Evolutionary conservation across 1,284 basidiomycete genomes (phyloP), one percentile per base, ranked within the genome.

Genomic region (Malassezia dermatis): DNA sequence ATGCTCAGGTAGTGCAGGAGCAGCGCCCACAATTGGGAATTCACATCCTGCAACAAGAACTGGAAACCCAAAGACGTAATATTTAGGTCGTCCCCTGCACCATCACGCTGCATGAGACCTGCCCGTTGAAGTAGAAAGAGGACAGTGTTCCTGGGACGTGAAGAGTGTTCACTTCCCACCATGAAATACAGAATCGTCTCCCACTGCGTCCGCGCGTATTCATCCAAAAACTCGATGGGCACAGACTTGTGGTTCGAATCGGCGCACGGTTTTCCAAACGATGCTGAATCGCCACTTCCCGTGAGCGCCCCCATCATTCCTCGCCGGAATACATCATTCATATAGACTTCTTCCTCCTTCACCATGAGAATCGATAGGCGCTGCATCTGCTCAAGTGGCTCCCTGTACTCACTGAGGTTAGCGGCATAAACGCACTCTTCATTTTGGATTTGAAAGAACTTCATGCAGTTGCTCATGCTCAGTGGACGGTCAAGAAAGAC

Each of bases 101-200:
- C 27, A 11, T 17, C 32, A 47, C 42, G 54, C 44, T 67, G 64
- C 88, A 98, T 96, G 58, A 95, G 80, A n/a, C 86, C 86, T 67
- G 88, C 89, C 27, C 83, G 79, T 62, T 86, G 80, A 3, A 98
- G 79, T 12, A 96, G 80, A 68, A 84, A 86, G 15, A 94, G 78
- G 8, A 96, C 90, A 34, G 83, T 84, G 69, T 84, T 79, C 34
- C 89, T 83, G 45, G 88, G 86, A 63, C 81, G 81, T n/a, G 82
- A 77, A 61, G 75, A 75, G 1, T 78, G 86, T 8, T 86, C 86
- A 26, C 89, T 91, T 2, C 90, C 91, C 1, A 99, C 94, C 91
- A 99, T 95, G 75, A 88, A 98, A 76, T 96, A 91, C 48, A 96
- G 80, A 65, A 98, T 94, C 0, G 88, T 88, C 81, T 99, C 94